Base-by-base conservation (phyloP, 1,284 basidiomycete genomes). In the Trichosporon ovoides region DNA sequence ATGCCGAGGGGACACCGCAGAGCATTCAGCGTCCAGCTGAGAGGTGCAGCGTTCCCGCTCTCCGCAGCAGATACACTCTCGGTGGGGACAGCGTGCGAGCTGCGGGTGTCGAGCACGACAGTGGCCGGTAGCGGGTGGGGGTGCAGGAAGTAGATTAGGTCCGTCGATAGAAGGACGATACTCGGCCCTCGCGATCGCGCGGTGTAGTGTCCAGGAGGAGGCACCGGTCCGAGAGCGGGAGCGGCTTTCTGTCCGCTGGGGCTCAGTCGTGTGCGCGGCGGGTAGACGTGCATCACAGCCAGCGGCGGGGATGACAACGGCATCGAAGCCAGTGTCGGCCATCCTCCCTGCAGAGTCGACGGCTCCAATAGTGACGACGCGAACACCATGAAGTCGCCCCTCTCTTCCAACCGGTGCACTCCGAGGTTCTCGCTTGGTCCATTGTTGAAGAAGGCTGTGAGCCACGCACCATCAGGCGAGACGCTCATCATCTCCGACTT, bases 391-490 rank as follows among this genome's bases (percentile, higher is more conserved):
- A 64, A 20, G 35, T 61, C 55, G 28, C 57, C 60, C 1, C 38
- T 46, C n/a, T 51, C 54, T 14, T 54, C 52, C n/a, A 38, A 54
- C 7, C 50, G 37, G 13, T 49, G n/a, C 33, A 24, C 37, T 28
- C 31, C 53, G 19, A 24, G 19, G 36, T 51, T 49, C 20, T 18
- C 50, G 37, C 43, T 51, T 2, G 55, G 51, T 36, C 43, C 55
- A 11, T 43, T 22, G 22, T 51, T 28, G 38, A 53, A 46, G 43
- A 52, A 72, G 20, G 63, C 55, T 7, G 63, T 56, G 9, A 68
- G 53, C 72, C 72, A 75, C n/a, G 59, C 37, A 13, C 71, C 73
- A 53, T 65, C 61, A 11, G 68, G 70, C 10, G 71, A 72, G n/a
- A 68, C 49, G 20, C 56, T 61, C 7, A 71, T n/a, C 20, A 67